Base-by-base conservation (phyloP, 345 rosid species). In the Euphorbia tirucalli region DNA sequence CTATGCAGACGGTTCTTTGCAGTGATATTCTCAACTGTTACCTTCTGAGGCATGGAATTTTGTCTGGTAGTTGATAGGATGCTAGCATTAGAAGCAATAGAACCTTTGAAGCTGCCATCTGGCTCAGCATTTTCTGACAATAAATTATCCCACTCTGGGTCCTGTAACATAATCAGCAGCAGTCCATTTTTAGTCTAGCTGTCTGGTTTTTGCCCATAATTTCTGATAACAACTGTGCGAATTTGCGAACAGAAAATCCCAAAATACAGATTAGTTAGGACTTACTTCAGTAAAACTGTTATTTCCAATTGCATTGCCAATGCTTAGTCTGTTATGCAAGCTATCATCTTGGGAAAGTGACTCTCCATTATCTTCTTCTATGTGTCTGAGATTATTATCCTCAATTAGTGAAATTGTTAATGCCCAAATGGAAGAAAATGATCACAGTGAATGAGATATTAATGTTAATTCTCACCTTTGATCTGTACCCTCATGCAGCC, bases 291-390 rank as follows among this genome's bases (percentile, higher is more conserved):
- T 72, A 70, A 81, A 90, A 73, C 78, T 75, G 75, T 49, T 80
- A 71, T 72, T 74, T 64, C 81, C 88, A 30, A 85, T 87, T 41
- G 67, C 50, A 44, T 79, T 69, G 74, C 72, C 82, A 76, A 78
- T 84, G 83, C 80, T 84, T 56, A 63, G 83, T 81, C 81, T 81
- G 72, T 82, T 85, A 76, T 79, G 86, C 70, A 83, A 78, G 83
- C 85, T 87, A 46, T 74, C 80, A 49, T 80, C 90, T 22, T 75
- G 74, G 61, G 74, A 61, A 65, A 83, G 79, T 73, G 75, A 78
- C 66, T 74, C 82, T 66, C 71, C 89, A 75, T 76, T 73, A 69
- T 84, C 92, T 81, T 84, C 92, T 81, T 82, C 93, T 52, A 71
- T 66, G 71, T 76, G 73, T 70, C 78, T 69, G 73, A 31, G 60